Conservation (phyloP, 345 rosid species). For the Lagerstroemia speciosa region DNA sequence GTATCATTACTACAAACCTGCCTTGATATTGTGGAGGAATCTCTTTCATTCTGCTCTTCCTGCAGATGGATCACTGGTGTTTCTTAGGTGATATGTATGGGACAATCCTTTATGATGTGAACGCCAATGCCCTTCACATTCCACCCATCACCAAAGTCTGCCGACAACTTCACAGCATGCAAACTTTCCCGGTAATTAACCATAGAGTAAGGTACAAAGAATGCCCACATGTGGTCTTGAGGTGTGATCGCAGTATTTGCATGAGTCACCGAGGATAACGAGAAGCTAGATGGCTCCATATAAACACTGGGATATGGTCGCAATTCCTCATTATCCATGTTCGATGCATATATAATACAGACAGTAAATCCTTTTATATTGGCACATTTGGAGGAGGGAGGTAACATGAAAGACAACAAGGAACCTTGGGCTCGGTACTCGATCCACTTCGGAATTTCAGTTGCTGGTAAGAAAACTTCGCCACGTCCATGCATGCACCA, state of each 20-base stretch:
- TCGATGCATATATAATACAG: not conserved
- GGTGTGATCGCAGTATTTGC: not conserved
- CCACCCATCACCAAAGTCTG: slow-evolving; percentile 1
- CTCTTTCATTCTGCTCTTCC: not conserved
- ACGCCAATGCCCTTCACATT: not conserved
- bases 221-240: slow-evolving; percentile 1
- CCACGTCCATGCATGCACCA: not conserved
- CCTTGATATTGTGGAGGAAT: not conserved
- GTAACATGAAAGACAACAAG: not conserved
- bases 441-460: not conserved
- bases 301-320: not conserved
- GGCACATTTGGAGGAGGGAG: not conserved
- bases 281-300: not conserved
- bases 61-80: not conserved
- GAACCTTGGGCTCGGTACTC: not conserved
- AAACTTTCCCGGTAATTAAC: not conserved
- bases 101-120: not conserved
- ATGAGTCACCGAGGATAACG: not conserved
- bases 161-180: not conserved
- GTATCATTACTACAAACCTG: not conserved
- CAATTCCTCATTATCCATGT: not conserved
- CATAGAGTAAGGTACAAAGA: not conserved
- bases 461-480: not conserved
- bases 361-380: not conserved
- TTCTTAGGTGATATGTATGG: not conserved